Percentiles rank a stretch among this genome's conserved stretches.
Conservation (phyloP, 257 asterid species). For the Penstemon davidsonii region DNA sequence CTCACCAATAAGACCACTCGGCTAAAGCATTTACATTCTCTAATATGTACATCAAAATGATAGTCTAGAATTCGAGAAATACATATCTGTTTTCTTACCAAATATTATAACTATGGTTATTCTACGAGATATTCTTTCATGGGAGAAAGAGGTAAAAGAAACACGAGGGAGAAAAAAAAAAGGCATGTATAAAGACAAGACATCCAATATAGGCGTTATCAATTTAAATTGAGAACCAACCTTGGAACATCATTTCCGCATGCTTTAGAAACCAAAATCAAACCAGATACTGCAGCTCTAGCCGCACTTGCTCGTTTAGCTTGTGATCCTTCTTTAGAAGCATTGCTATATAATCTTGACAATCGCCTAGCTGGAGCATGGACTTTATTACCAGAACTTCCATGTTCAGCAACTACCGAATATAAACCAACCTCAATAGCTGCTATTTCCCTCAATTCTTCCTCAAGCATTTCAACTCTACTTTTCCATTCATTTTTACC, state of each 20-base stretch:
- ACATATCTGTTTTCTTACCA: too few species aligned
- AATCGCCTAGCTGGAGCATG: conserved; percentile 92
- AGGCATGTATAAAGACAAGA: neutral
- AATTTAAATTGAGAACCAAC: conserved; percentile 29
- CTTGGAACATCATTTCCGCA: conserved; percentile 95
- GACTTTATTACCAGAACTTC: conserved; percentile 69
- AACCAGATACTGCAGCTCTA: conserved; percentile 76
- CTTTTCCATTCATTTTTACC: conserved; percentile 48
- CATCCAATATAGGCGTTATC: neutral
- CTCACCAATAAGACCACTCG: too few species aligned
- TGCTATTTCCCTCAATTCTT: conserved; percentile 81
- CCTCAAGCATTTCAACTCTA: conserved; percentile 69
- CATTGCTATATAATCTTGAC: conserved; percentile 69
- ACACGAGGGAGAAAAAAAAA: neutral
- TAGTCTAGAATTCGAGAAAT: neutral
- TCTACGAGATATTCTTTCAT: neutral
- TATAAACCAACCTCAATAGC: conserved; percentile 78
- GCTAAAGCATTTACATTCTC: too few species aligned
- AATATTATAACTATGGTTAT: neutral
- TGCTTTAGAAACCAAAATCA: conserved; percentile 82
- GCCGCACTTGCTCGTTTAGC: conserved; percentile 80
- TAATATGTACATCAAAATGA: neutral
- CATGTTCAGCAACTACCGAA: conserved; percentile 81
- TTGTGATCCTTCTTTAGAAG: conserved; percentile 53
- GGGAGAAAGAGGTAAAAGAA: neutral